These are phyloP conservation scores for Aspergillus nanangensis DNA, from an alignment of 495 filamentous ascomycete genomes.

Conservation along the genomic window DNA sequence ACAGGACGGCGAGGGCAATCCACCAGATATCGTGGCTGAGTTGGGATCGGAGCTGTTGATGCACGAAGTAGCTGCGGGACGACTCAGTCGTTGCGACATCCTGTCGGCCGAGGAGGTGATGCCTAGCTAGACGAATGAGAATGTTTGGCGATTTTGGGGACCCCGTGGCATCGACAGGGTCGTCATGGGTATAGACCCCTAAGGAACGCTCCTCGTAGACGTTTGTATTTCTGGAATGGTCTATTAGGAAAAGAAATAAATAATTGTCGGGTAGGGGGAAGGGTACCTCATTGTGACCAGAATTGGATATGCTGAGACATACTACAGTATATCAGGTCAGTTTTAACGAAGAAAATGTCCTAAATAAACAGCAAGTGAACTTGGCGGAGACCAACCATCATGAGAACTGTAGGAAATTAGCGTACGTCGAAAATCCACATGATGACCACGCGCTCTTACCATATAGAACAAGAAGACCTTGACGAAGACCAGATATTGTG, in stretches of 20 bases:
- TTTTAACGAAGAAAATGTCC: not conserved
- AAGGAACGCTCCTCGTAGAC: conserved; percentile 74
- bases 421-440: not conserved
- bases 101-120: conserved; percentile 24
- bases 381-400: conserved; percentile 75
- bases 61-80: conserved; percentile 52
- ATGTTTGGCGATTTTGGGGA: conserved; percentile 12
- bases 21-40: conserved; percentile 86
- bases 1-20: conserved; percentile 66
- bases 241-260: not conserved
- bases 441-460: conserved; percentile 14
- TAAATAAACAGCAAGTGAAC: no score
- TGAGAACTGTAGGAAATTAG: conserved; percentile 51
- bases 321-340: conserved; percentile 31
- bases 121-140: conserved; percentile 20
- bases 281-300: conserved; percentile 50
- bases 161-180: conserved; percentile 14
- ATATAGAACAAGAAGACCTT: conserved; percentile 74
- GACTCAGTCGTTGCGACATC: conserved; percentile 19
- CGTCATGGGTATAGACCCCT: conserved; percentile 55
- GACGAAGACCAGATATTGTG: conserved; percentile 61
- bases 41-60: conserved; percentile 68
- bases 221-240: conserved; percentile 58
- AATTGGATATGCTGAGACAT: conserved; percentile 60
- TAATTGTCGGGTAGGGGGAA: not conserved